Evolutionary conservation across 805 yeast species (phyloP), one percentile per base, ranked within the genome.

Genomic region (Yueomyces sinensis): DNA sequence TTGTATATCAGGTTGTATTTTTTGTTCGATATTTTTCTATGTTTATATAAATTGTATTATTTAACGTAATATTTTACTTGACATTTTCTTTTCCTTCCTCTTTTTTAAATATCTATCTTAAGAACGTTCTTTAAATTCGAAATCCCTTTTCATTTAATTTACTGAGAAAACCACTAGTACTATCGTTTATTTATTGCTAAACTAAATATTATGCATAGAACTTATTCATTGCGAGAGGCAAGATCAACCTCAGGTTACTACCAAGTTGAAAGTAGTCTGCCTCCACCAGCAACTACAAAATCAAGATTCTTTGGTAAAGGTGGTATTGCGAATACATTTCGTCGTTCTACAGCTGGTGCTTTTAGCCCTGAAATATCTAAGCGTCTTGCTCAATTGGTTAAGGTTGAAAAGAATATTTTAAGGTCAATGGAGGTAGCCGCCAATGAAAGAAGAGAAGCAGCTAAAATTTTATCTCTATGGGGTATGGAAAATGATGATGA

Each of bases 221-320:
- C 98, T 33, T 91, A 91, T 66, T 89, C 98, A 25, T 71, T 89
- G 63, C 84, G 98, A 74, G 77, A 86, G 50, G 61, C 79, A 37
- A 82, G 95, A 63, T 96, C 96, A 27, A 97, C 98, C 42, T 87
- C 98, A 37, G 97, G n/a, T n/a, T n/a, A n/a, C n/a, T n/a, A n/a
- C n/a, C 11, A 7, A 11, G 11, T 20, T 20, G 24, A 20, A 11
- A 20, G 24, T 11, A 7, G 97, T 24, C 97, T 97, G 32, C 96
- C 96, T 45, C 78, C 94, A 29, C 76, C 95, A 22, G 66, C 94
- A 36, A 81, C 96, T 53, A 84, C 84, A 66, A 52, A 69, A 40
- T 72, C 77, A 50, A 76, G 77, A 54, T 89, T 87, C 66, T 89
- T 91, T 54, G 97, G 97, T 53, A 76, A 76, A 60, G 84, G 87